Conservation (phyloP, 305 asterid species). For the Coffea humblotiana region DNA sequence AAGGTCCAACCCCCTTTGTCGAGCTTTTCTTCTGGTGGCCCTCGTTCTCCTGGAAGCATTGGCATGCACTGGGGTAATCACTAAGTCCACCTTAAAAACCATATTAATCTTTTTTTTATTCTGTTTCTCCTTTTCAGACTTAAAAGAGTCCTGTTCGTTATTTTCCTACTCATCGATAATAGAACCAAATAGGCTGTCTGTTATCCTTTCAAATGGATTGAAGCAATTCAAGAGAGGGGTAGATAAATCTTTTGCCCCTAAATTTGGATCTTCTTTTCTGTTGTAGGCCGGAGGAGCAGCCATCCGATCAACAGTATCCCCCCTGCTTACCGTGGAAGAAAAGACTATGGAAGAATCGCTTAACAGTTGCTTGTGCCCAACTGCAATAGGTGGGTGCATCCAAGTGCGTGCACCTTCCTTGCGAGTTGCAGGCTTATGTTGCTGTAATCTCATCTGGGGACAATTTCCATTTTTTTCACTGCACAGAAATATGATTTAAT, state of each 20-base stretch:
- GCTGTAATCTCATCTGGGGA: background rate
- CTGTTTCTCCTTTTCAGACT: too few relatives aligned
- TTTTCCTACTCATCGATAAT: background rate
- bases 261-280: conserved; percentile 6
- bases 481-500: conserved; percentile 7
- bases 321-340: conserved; percentile 59
- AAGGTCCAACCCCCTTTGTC: conserved; percentile 46
- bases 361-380: conserved; percentile 28
- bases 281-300: conserved; percentile 73
- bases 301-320: conserved; percentile 57
- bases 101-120: background rate
- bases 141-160: background rate
- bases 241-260: background rate
- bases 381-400: conserved; percentile 16
- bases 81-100: conserved; percentile 7
- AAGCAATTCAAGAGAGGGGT: background rate
- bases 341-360: conserved; percentile 65
- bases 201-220: background rate
- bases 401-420: conserved; percentile 12
- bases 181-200: background rate
- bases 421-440: conserved; percentile 12
- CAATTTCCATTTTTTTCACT: conserved; percentile 19
- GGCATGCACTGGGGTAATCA: conserved; percentile 53
- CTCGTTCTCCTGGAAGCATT: conserved; percentile 47
- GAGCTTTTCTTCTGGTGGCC: conserved; percentile 39